Evolutionary conservation across 2,329 filamentous ascomycete genomes (phyloP), one percentile per base, ranked within the genome.

Genomic region (Aspergillus eucalypticola): DNA sequence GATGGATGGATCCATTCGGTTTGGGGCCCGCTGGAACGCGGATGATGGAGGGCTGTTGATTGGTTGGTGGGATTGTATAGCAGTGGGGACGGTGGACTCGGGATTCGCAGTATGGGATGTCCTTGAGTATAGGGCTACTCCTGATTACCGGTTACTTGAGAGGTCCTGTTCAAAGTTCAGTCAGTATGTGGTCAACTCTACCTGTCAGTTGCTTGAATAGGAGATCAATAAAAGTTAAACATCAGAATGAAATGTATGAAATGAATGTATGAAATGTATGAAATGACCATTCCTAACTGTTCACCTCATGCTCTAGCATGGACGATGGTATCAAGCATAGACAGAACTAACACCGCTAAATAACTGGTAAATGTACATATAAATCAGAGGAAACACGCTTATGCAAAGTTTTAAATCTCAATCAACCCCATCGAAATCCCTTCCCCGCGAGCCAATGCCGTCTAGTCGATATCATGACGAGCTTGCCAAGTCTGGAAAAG

Each of bases 391-490:
- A 15, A 35, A 35, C 32, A 35, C 32, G 32, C 32, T 35, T 35
- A 35, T 35, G 32, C 32, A 35, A 35, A 35, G 10, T 13, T 35
- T 35, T 35, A 13, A 15, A 52, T 44, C 54, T 50, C 41, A 27
- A 25, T 19, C 50, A 65, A 35, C 55, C 60, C 35, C 65, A 25
- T 39, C 61, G 60, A 55, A 67, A 23, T 60, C 63, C 64, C 60
- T 67, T 67, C 55, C 64, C 57, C 39, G 46, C 53, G 19, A 58
- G 52, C 53, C 54, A 59, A 58, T 61, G 59, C 35, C 63, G 56
- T 49, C 57, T 56, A 29, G 60, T 66, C 58, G 61, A 66, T 48
- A 59, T 54, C 10, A 65, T n/a, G n/a, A 62, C 57, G 39, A 66
- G 17, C 39, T 51, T 64, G 41, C 64, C 60, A 25, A 67, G 54